Evolutionary conservation across 1,139 yeast species (phyloP), one percentile per base, ranked within the genome.

Genomic region (Yamadazyma atlantica): DNA sequence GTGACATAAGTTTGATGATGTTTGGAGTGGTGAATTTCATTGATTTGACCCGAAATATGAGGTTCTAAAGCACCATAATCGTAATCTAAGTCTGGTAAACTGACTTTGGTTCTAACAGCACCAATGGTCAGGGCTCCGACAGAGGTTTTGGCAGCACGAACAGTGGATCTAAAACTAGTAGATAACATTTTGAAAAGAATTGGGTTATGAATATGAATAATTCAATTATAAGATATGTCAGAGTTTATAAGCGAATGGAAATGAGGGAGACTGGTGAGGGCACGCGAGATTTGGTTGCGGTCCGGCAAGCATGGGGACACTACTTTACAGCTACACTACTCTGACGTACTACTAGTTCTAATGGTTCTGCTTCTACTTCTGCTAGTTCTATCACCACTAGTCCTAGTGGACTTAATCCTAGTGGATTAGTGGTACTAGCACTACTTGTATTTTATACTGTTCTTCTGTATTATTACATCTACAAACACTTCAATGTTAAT

Each of bases 1-100:
- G 54, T 64, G 30, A 66, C 73, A 42, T 68, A 69, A 18, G 71
- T 60, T 45, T 66, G 70, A 52, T 67, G 74, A 51, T 69, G 74
- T 48, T 66, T 67, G 37, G 61, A 57, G 55, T 67, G 60, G 52
- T 68, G 74, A 32, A 68, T 47, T 49, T 64, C 69, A 45, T 66
- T 68, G 43, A 68, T 68, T 47, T 66, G 55, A 34, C 66, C 69
- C 15, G 73, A 66, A 43, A 68, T 68, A 50, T 63, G 60, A 9
- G 74, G 74, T 50, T 68, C 73, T 45, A 67, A 64, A 26, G 69
- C 72, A 43, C 55, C 62, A 41, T 54, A 66, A 40, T 58, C 69
- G 69, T 69, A 68, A 46, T 67, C 72, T 42, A 68, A 59, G 47
- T 66, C 63, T 29, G 73, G 74, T 43, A 68, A 59, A 24, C 55